phyloP scores from a whole-genome alignment of 1,284 basidiomycete genomes.

The Apiotrichum mycotoxinovorans region DNA sequence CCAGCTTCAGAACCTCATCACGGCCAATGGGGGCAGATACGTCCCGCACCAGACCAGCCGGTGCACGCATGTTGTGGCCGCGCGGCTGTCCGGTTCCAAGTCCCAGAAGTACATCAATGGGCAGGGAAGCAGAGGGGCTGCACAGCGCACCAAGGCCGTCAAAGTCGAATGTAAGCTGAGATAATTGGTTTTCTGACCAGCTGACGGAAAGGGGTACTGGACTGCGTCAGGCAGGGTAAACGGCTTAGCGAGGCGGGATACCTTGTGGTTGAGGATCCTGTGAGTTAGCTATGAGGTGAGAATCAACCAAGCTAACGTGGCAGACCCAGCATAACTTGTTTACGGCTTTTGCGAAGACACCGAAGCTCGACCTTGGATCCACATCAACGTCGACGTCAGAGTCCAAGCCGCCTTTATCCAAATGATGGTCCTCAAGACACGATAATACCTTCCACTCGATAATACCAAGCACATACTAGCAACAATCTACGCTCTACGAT shows the following conservation, averaged over 20 bases:
- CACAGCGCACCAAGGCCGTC: constrained; percentile 40
- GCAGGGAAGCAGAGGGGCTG: constrained; percentile 33
- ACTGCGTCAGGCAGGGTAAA: constrained; percentile 38
- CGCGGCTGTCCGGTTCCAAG: constrained; percentile 44
- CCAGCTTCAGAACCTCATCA: constrained; percentile 48
- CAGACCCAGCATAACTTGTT: constrained; percentile 41
- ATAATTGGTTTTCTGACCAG: neutral
- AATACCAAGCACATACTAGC: neutral
- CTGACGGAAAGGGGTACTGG: constrained; percentile 41
- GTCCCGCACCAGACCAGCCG: constrained; percentile 36
- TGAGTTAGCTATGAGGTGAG: constrained; percentile 21
- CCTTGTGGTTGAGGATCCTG: constrained; percentile 43
- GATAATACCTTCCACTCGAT: no score
- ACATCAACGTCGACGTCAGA: no score
- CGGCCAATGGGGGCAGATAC: constrained; percentile 42
- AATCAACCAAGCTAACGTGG: neutral
- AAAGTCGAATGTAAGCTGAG: constrained; percentile 44
- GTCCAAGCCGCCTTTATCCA: no score
- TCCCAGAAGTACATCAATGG: constrained; percentile 49
- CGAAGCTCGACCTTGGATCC: constrained; percentile 20
- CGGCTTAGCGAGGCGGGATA: constrained; percentile 45
- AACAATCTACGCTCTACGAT: neutral
- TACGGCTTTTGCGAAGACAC: constrained; percentile 31
- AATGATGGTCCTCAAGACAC: no score
- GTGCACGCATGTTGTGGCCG: constrained; percentile 48